These are phyloP conservation scores for Leonotis leonurus DNA, from an alignment of 257 asterid genomes.

Conservation along the genomic window DNA sequence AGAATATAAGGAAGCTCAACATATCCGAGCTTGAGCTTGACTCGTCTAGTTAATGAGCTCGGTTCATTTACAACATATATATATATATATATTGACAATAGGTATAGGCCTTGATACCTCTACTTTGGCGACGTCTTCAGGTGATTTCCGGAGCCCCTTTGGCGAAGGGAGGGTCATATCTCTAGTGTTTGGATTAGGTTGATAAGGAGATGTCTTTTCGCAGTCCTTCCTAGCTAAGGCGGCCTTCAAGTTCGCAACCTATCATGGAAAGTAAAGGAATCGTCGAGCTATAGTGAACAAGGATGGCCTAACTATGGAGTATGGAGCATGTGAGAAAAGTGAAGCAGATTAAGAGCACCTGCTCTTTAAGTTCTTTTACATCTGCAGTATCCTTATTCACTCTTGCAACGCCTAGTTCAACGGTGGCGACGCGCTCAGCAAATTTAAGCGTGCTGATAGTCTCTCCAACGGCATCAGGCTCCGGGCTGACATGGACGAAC, in stretches of 20 bases:
- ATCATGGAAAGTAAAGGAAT: not conserved
- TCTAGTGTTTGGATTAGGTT: slow-evolving; percentile 35
- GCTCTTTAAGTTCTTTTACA: slow-evolving; percentile 90
- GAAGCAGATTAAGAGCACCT: slow-evolving; percentile 40
- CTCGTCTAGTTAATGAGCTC: not conserved
- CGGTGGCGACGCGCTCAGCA: slow-evolving; percentile 95
- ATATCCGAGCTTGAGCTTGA: not conserved
- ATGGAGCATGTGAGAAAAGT: not conserved
- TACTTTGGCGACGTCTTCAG: slow-evolving; percentile 58
- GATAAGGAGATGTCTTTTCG: slow-evolving; percentile 34
- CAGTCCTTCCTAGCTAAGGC: slow-evolving; percentile 63
- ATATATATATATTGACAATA: too few relatives aligned
- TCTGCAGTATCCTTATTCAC: slow-evolving; percentile 78
- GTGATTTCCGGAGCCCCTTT: slow-evolving; percentile 49
- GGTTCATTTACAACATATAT: not conserved
- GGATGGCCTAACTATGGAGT: not conserved
- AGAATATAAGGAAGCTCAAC: too few relatives aligned
- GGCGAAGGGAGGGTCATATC: slow-evolving; percentile 26
- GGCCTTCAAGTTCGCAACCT: slow-evolving; percentile 64
- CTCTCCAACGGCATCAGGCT: slow-evolving; percentile 84
- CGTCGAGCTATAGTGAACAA: slow-evolving; percentile 13
- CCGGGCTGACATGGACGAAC: slow-evolving; percentile 97
- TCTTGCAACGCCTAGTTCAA: slow-evolving; percentile 94
- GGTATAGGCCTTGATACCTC: slow-evolving; percentile 38
- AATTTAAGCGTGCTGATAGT: slow-evolving; percentile 91